Base-by-base conservation (phyloP, 2,329 filamentous ascomycete species). In the Aspergillus brasiliensis region DNA sequence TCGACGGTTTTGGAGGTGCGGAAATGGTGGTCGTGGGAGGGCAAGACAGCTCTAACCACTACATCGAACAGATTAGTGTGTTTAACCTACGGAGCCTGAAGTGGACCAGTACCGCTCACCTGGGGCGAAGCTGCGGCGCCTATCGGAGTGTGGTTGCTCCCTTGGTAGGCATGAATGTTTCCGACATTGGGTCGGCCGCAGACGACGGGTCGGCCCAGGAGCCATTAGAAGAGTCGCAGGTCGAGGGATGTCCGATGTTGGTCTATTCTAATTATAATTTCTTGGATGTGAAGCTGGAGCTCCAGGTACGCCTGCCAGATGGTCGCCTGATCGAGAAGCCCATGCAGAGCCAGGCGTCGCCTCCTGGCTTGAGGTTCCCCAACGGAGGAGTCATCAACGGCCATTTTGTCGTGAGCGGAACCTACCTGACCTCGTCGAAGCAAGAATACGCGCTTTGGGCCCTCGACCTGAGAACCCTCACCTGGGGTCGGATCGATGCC, bases 251-350 rank as follows among this genome's bases (percentile, higher is more conserved):
- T 6, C 82, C 86, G 3, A 97, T 98, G 92, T 84, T 99, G 63
- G 96, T 99, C 48, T 99, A 99, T 76, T 98, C 94, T 23, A 99
- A 99, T 74, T 99, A 99, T 78, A 98, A 99, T 77, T 99, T 99
- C 71, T 77, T 99, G 57, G 94, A 99, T 69, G 95, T 99, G 66
- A 98, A 97, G 74, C 81, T 99, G 23, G 95, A 99, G 76, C 81
- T 99, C 38, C 95, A 98, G 75, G 87, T 99, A 51, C 87, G 95
- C 55, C 83, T 90, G 8, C 86, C 91, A 1, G 93, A 98, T 73
- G 94, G 95, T 28, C 88, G 87, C 0, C 80, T 99, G 56, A 86
- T 87, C 1, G 95, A 99, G 75, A 93, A 91, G 76, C 86, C 90
- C 25, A 98, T 99, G 94, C 74, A 74, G 38, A 88, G 91, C 17